phyloP scores from a whole-genome alignment of 345 rosid species.

The Cochlearia excelsa region DNA sequence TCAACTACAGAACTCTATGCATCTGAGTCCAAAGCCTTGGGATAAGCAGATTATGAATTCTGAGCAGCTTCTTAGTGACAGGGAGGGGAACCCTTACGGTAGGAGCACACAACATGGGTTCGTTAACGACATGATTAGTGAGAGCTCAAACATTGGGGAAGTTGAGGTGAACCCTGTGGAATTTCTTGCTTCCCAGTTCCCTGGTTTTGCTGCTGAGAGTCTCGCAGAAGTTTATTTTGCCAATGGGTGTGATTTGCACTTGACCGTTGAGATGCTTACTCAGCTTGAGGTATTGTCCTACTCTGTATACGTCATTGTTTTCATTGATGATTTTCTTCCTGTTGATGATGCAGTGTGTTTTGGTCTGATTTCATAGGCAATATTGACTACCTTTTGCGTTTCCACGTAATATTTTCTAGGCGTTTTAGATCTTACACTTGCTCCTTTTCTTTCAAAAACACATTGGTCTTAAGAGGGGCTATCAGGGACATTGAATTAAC shows the following conservation, averaged over 20 bases:
- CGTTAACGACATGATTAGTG: slow-evolving; percentile 53
- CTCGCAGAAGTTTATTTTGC: slow-evolving; percentile 91
- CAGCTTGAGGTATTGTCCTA: slow-evolving; percentile 80
- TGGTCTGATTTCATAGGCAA: neutral
- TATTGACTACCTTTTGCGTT: neutral
- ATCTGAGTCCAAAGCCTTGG: slow-evolving; percentile 62
- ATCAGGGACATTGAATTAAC: neutral
- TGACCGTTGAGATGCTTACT: slow-evolving; percentile 95
- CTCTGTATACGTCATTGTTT: slow-evolving; percentile 1
- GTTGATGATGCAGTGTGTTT: slow-evolving; percentile 2
- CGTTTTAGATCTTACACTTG: neutral
- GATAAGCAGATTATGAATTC: slow-evolving; percentile 63
- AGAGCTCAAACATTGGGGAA: slow-evolving; percentile 53
- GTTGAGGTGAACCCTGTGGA: slow-evolving; percentile 64
- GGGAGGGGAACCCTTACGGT: slow-evolving; percentile 50
- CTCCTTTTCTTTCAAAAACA: neutral
- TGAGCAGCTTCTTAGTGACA: slow-evolving; percentile 55
- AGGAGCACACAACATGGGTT: slow-evolving; percentile 54
- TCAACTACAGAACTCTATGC: slow-evolving; percentile 43
- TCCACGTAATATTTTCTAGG: neutral
- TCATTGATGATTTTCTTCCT: slow-evolving; percentile 7
- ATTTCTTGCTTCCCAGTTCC: slow-evolving; percentile 82
- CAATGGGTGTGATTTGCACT: slow-evolving; percentile 80
- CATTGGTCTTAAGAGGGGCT: neutral
- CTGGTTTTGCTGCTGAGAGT: slow-evolving; percentile 96